A percentile compares a stretch with the other conserved stretches of the same genome.
These are phyloP conservation scores for Blastobotrys raffinosifermentans DNA, from an alignment of 1,139 yeast genomes.

Conservation along the genomic window DNA sequence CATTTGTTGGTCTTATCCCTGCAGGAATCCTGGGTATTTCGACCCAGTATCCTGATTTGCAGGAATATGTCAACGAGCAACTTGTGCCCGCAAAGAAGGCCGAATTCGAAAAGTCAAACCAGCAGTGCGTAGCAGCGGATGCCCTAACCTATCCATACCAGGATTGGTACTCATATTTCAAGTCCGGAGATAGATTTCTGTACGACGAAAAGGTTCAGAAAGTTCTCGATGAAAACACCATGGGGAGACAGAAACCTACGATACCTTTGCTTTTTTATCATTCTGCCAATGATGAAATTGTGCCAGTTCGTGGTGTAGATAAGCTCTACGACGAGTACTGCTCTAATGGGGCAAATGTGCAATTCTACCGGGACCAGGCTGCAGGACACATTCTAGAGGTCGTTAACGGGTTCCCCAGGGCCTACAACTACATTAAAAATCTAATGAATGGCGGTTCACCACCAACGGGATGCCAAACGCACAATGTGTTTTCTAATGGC, in stretches of 20 bases:
- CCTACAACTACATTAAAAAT: too few relatives aligned
- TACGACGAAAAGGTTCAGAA: constrained; percentile 10
- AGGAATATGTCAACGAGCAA: constrained; percentile 9
- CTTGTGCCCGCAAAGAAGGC: constrained; percentile 12
- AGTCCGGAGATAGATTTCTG: constrained; percentile 16
- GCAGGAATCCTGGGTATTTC: constrained; percentile 27
- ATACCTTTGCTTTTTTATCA: constrained; percentile 27
- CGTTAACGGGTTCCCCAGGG: too few relatives aligned
- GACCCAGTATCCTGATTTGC: constrained; percentile 24
- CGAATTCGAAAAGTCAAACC: constrained; percentile 13
- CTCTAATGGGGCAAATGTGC: constrained; percentile 24
- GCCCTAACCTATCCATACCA: constrained; percentile 15
- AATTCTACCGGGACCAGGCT: constrained; percentile 17
- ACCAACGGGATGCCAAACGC: too few relatives aligned
- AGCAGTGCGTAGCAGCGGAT: constrained; percentile 16
- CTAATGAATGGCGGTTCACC: too few relatives aligned
- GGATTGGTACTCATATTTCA: constrained; percentile 18
- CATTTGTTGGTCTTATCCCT: constrained; percentile 25
- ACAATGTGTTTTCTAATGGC: too few relatives aligned
- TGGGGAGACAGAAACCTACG: constrained; percentile 22
- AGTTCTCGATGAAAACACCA: constrained; percentile 16
- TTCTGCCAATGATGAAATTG: constrained; percentile 27
- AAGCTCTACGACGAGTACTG: constrained; percentile 23
- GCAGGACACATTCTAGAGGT: constrained; percentile 8
- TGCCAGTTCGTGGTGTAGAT: constrained; percentile 21